These are phyloP conservation scores for Smithsoniella earleae DNA, from an alignment of 163 green algal genomes.

Conservation along the genomic window DNA sequence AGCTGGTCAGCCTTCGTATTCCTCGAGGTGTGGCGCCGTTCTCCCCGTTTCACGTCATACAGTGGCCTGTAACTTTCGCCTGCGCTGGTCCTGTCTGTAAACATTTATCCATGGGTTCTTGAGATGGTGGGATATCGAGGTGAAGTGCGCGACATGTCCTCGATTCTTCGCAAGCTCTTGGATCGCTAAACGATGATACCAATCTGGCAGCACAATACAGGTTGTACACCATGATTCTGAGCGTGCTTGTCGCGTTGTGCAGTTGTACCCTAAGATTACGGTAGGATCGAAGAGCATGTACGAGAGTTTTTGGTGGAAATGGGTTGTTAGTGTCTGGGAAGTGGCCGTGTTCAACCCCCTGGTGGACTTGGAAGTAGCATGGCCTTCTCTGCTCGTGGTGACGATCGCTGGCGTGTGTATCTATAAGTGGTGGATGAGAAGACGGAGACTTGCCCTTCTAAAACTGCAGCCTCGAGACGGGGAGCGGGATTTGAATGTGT, in stretches of 20 bases:
- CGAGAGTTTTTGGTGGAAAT: slow-evolving; percentile 55
- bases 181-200: too few relatives aligned
- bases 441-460: background rate
- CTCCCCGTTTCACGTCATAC: too few relatives aligned
- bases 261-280: slow-evolving; percentile 61
- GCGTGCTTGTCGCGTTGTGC: too few relatives aligned
- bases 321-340: slow-evolving; percentile 66
- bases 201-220: too few relatives aligned
- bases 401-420: background rate
- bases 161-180: too few relatives aligned
- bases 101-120: slow-evolving; percentile 32
- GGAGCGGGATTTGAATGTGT: slow-evolving; percentile 23
- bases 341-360: slow-evolving; percentile 40
- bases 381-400: background rate
- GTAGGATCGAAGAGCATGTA: slow-evolving; percentile 59
- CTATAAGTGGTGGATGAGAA: background rate
- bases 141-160: too few relatives aligned
- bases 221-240: too few relatives aligned
- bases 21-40: slow-evolving; percentile 51
- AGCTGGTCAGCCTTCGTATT: slow-evolving; percentile 70
- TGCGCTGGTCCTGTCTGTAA: too few relatives aligned
- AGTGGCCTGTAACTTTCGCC: too few relatives aligned
- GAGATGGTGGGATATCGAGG: too few relatives aligned
- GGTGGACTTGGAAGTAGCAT: background rate
- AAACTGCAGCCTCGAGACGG: background rate